Percentiles rank a stretch among this genome's conserved stretches.
phyloP scores from a whole-genome alignment of 805 yeast species.

The Yarrowia divulgata region DNA sequence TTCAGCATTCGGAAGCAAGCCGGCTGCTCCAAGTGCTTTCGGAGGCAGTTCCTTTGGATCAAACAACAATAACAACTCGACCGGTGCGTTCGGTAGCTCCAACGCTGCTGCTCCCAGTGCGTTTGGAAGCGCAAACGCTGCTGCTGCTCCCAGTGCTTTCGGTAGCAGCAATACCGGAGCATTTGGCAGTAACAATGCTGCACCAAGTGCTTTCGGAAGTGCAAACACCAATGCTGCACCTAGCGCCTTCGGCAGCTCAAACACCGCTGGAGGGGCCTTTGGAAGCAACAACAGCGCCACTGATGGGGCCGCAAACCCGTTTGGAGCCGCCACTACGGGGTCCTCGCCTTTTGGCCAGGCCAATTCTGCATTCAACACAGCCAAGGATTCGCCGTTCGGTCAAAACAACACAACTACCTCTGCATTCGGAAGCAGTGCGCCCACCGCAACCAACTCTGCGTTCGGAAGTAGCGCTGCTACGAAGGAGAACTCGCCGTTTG shows the following conservation, averaged over 20 bases:
- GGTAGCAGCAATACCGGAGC: not conserved
- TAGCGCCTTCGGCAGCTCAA: not conserved
- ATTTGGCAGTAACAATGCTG: not conserved
- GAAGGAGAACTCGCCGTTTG: not conserved
- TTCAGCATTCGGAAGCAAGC: not conserved
- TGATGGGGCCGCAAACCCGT: not conserved
- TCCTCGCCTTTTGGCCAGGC: not conserved
- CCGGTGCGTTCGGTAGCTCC: slow-evolving; percentile 13
- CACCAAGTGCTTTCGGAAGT: not conserved
- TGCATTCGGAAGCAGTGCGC: not conserved
- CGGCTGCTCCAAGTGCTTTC: not conserved
- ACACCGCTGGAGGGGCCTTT: not conserved
- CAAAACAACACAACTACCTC: not conserved
- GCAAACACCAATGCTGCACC: not conserved
- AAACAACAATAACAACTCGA: slow-evolving; percentile 9
- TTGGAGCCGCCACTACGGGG: not conserved
- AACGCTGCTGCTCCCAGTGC: slow-evolving; percentile 30
- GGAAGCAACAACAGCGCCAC: slow-evolving; percentile 4
- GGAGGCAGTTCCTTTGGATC: not conserved
- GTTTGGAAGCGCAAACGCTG: not conserved
- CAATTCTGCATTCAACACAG: not conserved
- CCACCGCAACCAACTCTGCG: not conserved
- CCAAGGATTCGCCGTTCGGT: not conserved
- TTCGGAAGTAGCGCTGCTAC: not conserved
- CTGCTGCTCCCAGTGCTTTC: no score